Base-by-base conservation (phyloP, 2,329 filamentous ascomycete genomes). In the Fusarium tuaranense region DNA sequence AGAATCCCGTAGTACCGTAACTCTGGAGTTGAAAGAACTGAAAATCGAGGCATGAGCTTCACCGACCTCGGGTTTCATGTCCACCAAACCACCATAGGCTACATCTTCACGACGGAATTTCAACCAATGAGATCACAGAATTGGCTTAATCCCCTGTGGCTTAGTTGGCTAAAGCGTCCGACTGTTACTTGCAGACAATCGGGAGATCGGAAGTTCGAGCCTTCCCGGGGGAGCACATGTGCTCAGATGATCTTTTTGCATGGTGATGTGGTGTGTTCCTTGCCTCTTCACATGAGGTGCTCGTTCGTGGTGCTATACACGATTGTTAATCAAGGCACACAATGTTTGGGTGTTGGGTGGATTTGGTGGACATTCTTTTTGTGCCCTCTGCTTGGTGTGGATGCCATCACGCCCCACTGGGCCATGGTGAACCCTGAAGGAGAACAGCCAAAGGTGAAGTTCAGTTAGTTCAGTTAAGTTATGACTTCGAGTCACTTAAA, bases 201-300 rank as follows among this genome's bases (percentile, higher is more conserved):
- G 76, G 74, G 76, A 78, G 77, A 78, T 78, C 77, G 75, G 73
- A 77, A 78, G 77, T 78, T 78, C 77, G 77, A 78, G 70, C 77
- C 77, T 79, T 78, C 72, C 76, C 77, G 76, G 77, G 76, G 77
- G 77, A 78, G 70, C 36, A 20, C 12, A 55, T 34, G 7, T 34
- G 51, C 51, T 20, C 51, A 55, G 9, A 1, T 55, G 7, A 55
- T 55, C 18, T 55, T 55, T 55, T 55, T 55, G 51, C 18, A 7
- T 55, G 12, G 51, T 27, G 27, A 53, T 27, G 7, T 9, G 10
- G 1, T n/a, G 16, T 51, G 8, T 12, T 12, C 25, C 7, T 27
- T 12, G 22, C 25, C n/a, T 16, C 16, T n/a, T 25, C 5, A 9
- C 9, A 10, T 9, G 16, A 27, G 4, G 16, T 51, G 5, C 5